phyloP scores from a whole-genome alignment of 1,284 basidiomycete species.

The Moniliella sp. region DNA sequence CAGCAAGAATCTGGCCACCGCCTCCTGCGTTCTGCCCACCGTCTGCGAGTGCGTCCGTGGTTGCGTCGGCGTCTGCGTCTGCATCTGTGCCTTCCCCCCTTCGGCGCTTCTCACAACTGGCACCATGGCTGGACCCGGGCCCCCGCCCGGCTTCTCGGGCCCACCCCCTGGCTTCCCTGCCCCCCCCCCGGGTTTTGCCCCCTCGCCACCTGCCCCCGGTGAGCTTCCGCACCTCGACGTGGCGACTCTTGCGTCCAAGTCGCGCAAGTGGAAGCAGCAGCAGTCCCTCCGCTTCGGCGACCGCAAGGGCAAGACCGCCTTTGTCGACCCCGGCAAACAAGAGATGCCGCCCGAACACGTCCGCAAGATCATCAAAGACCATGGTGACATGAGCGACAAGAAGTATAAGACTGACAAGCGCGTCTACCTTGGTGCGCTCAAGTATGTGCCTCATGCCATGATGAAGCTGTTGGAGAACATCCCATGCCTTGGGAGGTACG shows the following conservation, averaged over 20 bases:
- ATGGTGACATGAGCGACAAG: constrained; percentile 35
- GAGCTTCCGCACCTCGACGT: not conserved
- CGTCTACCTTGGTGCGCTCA: constrained; percentile 86
- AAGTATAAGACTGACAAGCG: constrained; percentile 91
- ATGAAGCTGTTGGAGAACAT: constrained; percentile 98
- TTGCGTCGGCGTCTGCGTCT: no score
- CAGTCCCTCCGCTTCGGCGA: constrained; percentile 73
- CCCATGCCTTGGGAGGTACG: constrained; percentile 96
- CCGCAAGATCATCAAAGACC: constrained; percentile 34
- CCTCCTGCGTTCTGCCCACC: no score
- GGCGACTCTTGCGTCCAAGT: constrained; percentile 49
- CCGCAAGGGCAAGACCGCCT: constrained; percentile 57
- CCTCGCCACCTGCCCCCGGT: constrained; percentile 8
- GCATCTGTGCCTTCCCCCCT: no score
- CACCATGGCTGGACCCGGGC: no score
- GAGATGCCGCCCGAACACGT: constrained; percentile 50
- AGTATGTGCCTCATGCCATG: constrained; percentile 96
- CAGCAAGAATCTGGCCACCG: no score
- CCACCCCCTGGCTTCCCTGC: constrained; percentile 12
- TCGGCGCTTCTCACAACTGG: no score
- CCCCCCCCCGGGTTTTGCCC: constrained; percentile 9
- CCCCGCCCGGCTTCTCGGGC: constrained; percentile 12
- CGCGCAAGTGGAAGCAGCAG: constrained; percentile 79
- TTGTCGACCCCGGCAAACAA: constrained; percentile 78
- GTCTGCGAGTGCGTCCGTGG: no score